Base-by-base conservation (phyloP, 768 basidiomycete genomes). In the Leccinum subgranulosum region DNA sequence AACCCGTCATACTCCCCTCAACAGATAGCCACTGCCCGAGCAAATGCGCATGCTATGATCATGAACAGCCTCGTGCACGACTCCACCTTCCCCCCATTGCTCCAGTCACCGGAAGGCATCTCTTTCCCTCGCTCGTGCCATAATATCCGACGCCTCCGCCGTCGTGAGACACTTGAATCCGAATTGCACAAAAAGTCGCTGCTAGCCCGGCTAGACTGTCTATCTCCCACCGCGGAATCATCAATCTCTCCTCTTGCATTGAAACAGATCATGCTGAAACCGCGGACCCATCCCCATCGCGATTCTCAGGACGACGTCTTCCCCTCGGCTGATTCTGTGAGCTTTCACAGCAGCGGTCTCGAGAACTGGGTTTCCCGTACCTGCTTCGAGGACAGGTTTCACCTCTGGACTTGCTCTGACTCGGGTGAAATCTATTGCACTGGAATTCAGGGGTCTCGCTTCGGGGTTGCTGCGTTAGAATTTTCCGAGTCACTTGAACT, bases 361-460 rank as follows among this genome's bases (percentile, higher is more conserved):
- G 79, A 78, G 45, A 79, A 74, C n/a, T 92, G 90, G 90, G 77
- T 83, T 59, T 75, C 77, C 36, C 85, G 90, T 4, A 85, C 87
- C 25, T 87, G 86, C 66, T 91, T 89, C 68, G 90, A 92, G 70
- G 88, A 92, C 55, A 78, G 88, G 31, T 74, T 81, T 60, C 71
- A 75, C 27, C 75, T 88, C 4, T 87, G 84, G 75, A 70, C 79
- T 12, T 76, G 77, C 4, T 66, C 71, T 23, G 75, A 75, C 19
- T 75, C 69, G 12, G 68, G 79, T 36, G 66, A 75, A 19, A 58
- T 75, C 34, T 69, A 70, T 17, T 60, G 68, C 49, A 60, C 66
- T 31, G 77, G 74, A 17, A 78, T 88, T 48, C 65, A 76, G 31
- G 80, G 84, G 51, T 74, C 79, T 17, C 69, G 76, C 29, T 69